Evolutionary conservation across 192 early-diverging fungal species (phyloP).

Genomic region (Coemansia asiatica): DNA sequence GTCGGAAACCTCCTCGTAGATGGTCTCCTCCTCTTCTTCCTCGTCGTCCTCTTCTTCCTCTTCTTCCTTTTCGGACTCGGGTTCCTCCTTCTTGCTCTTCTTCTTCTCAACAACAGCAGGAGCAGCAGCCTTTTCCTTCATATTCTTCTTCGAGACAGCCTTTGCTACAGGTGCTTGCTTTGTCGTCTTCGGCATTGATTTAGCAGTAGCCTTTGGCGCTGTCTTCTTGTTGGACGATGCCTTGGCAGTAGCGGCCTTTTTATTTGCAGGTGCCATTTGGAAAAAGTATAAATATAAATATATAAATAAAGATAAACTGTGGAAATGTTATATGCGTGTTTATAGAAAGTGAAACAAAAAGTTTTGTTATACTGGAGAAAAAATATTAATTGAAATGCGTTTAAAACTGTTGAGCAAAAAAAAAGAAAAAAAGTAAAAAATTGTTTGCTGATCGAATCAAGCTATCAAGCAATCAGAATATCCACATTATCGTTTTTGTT

Average conservation of each 20-base stretch:
- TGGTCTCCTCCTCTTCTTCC: constrained; percentile 42
- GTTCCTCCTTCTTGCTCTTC: constrained; percentile 25
- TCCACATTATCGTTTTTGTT: not conserved
- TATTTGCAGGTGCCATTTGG: constrained; percentile 21
- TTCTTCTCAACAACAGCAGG: not conserved
- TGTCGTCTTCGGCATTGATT: not conserved
- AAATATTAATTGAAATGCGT: not conserved
- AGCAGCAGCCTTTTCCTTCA: no score
- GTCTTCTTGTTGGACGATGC: not conserved
- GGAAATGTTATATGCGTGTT: no score
- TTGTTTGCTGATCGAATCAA: not conserved
- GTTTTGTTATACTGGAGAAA: not conserved
- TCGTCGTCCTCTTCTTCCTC: constrained; percentile 37
- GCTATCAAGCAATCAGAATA: not conserved
- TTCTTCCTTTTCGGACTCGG: constrained; percentile 38
- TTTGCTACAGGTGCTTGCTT: constrained; percentile 23
- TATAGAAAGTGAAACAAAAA: not conserved
- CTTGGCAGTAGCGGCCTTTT: constrained; percentile 13
- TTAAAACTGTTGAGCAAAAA: not conserved
- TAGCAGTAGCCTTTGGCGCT: constrained; percentile 1
- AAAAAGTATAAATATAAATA: not conserved
- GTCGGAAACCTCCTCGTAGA: constrained; percentile 36
- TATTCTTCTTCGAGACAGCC: constrained; percentile 14
- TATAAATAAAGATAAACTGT: not conserved
- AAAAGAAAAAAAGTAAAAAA: constrained; percentile 7